Percentiles rank a stretch among this genome's conserved stretches.
These are phyloP conservation scores for Trametes hirsuta DNA, from an alignment of 1,284 basidiomycete genomes.

Conservation along the genomic window DNA sequence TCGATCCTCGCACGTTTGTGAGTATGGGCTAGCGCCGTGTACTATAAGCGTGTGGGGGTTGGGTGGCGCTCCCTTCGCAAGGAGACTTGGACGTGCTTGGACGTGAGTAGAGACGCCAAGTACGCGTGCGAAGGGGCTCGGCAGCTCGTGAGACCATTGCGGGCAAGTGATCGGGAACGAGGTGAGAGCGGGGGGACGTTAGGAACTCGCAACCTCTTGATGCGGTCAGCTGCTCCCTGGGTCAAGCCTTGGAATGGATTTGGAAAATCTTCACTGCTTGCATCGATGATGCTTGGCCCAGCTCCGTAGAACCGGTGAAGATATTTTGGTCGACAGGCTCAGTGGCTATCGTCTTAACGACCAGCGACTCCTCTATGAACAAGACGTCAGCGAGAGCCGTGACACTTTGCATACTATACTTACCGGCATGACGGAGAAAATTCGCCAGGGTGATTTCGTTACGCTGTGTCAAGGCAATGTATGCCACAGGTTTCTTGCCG, in stretches of 20 bases:
- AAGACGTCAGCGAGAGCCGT: not conserved
- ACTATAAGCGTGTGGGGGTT: no score
- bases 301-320: conserved; percentile 16
- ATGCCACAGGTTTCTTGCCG: conserved; percentile 33
- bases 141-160: no score
- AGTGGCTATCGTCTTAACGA: conserved; percentile 1
- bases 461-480: conserved; percentile 63
- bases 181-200: no score
- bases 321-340: conserved; percentile 8
- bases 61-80: no score
- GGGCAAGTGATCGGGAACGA: no score
- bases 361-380: conserved; percentile 6
- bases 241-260: not conserved
- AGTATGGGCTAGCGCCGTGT: no score
- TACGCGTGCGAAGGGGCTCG: no score
- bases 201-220: no score
- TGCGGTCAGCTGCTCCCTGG: no score
- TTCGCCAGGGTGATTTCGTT: conserved; percentile 45
- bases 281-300: conserved; percentile 10
- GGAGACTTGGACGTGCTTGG: no score
- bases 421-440: conserved; percentile 46
- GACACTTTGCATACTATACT: conserved; percentile 7
- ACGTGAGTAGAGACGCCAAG: no score
- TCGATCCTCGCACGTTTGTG: no score
- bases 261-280: conserved; percentile 16